These are phyloP conservation scores for Malassezia vespertilionis DNA, from an alignment of 1,284 basidiomycete genomes.

Conservation along the genomic window DNA sequence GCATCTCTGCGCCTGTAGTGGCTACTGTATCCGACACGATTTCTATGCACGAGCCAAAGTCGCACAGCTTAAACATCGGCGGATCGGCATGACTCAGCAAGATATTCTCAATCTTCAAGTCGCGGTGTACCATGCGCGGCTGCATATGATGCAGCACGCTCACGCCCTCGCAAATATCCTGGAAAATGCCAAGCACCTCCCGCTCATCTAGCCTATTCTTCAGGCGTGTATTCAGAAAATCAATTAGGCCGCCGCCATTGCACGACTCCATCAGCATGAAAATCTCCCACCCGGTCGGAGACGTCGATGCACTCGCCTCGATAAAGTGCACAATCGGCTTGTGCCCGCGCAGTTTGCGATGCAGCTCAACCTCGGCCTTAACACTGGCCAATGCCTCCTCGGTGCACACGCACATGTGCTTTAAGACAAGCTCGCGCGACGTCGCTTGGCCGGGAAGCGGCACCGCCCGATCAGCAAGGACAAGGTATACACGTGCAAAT, in stretches of 20 bases:
- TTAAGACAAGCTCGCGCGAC: constrained; percentile 58
- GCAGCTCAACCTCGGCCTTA: constrained; percentile 89
- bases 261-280: constrained; percentile 99
- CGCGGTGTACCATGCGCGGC: constrained; percentile 82
- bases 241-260: constrained; percentile 83
- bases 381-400: constrained; percentile 84
- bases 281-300: constrained; percentile 72
- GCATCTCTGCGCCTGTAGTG: constrained; percentile 52
- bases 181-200: constrained; percentile 92
- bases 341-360: constrained; percentile 59
- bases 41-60: constrained; percentile 85
- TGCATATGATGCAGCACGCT: constrained; percentile 75
- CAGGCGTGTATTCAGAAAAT: constrained; percentile 94
- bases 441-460: constrained; percentile 28
- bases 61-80: constrained; percentile 77
- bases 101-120: constrained; percentile 93
- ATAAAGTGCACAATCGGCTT: constrained; percentile 86
- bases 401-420: constrained; percentile 85
- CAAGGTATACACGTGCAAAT: constrained; percentile 96
- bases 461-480: constrained; percentile 71
- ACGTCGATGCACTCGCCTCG: constrained; percentile 58
- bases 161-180: constrained; percentile 39
- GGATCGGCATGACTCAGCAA: constrained; percentile 53
- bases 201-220: constrained; percentile 83
- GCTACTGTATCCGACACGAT: constrained; percentile 29